phyloP scores from a whole-genome alignment of 371 early-diverging fungal genomes.

The Rhizopus stolonifer region DNA sequence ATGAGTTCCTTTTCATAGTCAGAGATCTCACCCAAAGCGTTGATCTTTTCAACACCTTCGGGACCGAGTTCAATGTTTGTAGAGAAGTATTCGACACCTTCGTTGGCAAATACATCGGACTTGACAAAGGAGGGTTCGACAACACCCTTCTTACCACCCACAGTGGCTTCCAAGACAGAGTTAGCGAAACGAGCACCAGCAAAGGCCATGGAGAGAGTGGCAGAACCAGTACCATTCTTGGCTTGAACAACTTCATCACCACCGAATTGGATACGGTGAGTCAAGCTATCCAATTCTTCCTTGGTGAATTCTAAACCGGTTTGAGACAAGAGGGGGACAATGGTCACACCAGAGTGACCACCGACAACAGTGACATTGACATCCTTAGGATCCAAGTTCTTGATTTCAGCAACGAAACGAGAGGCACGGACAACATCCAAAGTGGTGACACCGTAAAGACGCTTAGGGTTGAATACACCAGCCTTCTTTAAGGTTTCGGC shows the following conservation, averaged over 20 bases:
- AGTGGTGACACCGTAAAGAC: conserved; percentile 97
- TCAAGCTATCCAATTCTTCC: conserved; percentile 90
- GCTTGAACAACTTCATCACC: conserved; percentile 99
- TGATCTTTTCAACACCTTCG: conserved; percentile 91
- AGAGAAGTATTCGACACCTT: conserved; percentile 91
- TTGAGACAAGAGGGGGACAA: conserved; percentile 94
- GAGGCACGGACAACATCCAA: conserved; percentile 98
- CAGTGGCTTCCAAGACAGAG: conserved; percentile 87
- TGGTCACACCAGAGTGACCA: conserved; percentile 99
- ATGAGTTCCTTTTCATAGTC: conserved; percentile 91
- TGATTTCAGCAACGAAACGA: conserved; percentile 90
- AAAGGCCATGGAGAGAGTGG: conserved; percentile 98
- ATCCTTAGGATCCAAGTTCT: conserved; percentile 72
- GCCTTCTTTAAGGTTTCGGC: conserved; percentile 95
- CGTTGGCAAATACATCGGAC: conserved; percentile 69
- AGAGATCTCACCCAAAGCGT: conserved; percentile 83
- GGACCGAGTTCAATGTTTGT: conserved; percentile 94
- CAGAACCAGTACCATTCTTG: conserved; percentile 97
- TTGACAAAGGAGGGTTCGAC: conserved; percentile 94
- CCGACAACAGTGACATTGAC: conserved; percentile 93
- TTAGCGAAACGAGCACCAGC: conserved; percentile 96
- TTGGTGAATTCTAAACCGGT: conserved; percentile 81
- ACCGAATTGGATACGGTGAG: conserved; percentile 98
- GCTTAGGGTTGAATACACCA: conserved; percentile 92
- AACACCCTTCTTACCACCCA: conserved; percentile 84